Conservation (phyloP, 805 yeast species). For the Lipomyces orientalis region DNA sequence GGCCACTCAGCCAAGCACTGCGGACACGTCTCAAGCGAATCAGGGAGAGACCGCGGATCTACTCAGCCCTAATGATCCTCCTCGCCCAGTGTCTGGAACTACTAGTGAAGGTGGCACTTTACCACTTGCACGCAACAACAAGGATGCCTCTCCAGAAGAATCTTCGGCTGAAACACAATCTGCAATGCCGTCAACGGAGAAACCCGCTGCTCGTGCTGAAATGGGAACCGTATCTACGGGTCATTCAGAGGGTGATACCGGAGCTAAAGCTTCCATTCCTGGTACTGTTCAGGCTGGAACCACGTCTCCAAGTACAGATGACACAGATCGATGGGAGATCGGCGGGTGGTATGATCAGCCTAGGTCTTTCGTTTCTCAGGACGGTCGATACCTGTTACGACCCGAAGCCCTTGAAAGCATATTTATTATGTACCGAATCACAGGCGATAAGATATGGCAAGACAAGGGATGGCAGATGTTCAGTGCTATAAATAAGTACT, state of each 20-base stretch:
- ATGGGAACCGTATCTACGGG: neutral
- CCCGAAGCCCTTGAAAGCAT: conserved; percentile 69
- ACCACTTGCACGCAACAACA: neutral
- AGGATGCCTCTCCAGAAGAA: neutral
- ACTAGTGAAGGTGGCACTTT: neutral
- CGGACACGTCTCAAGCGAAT: neutral
- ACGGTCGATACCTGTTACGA: conserved; percentile 52
- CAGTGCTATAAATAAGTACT: conserved; percentile 46
- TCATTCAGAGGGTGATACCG: conserved; percentile 6
- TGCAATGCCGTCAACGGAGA: neutral
- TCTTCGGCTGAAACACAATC: neutral
- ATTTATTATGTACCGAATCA: conserved; percentile 62
- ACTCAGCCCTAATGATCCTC: neutral
- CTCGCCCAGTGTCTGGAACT: neutral
- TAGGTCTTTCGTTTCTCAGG: conserved; percentile 31
- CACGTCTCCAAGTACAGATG: conserved; percentile 13
- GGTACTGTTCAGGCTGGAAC: neutral
- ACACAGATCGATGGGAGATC: conserved; percentile 16
- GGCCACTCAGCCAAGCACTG: neutral
- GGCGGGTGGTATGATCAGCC: conserved; percentile 39
- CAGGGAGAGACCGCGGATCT: neutral
- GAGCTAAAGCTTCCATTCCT: neutral
- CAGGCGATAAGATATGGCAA: conserved; percentile 65
- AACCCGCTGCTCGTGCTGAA: conserved; percentile 11
- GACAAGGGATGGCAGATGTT: conserved; percentile 59